Percentiles rank a stretch among this genome's conserved stretches.
Evolutionary conservation across 495 filamentous ascomycete genomes (phyloP).

Genomic region (Bacidia rubella): DNA sequence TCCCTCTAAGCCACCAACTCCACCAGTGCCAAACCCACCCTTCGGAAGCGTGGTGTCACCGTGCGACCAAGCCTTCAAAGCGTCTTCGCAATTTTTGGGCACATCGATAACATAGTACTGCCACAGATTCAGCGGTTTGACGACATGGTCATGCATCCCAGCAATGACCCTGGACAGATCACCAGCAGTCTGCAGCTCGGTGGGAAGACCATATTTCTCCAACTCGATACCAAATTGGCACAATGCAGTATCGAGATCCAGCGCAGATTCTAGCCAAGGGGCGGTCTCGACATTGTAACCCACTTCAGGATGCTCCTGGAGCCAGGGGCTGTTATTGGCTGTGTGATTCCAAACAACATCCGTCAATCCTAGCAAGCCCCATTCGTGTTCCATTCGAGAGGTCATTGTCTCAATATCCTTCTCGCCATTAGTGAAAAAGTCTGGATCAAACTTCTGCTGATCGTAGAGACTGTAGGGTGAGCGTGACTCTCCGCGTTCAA

Average conservation of each 20-base stretch:
- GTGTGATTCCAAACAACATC: conserved; percentile 99
- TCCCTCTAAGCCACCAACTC: conserved; percentile 37
- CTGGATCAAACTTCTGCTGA: conserved; percentile 74
- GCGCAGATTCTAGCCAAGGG: conserved; percentile 80
- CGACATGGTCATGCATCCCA: conserved; percentile 62
- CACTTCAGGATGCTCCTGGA: conserved; percentile 86
- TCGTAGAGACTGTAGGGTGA: conserved; percentile 96
- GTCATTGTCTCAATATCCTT: conserved; percentile 66
- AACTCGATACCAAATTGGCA: conserved; percentile 64
- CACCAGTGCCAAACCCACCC: conserved; percentile 28
- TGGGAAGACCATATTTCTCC: conserved; percentile 53
- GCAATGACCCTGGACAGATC: conserved; percentile 80
- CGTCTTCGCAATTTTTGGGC: conserved; percentile 51
- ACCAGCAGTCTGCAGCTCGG: conserved; percentile 50
- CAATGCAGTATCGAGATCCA: conserved; percentile 74
- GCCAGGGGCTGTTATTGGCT: conserved; percentile 87
- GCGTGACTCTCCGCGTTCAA: conserved; percentile 76
- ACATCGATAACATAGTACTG: conserved; percentile 84
- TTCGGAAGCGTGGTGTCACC: conserved; percentile 37
- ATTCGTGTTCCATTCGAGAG: conserved; percentile 67
- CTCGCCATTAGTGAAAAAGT: conserved; percentile 75
- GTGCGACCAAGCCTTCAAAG: conserved; percentile 56
- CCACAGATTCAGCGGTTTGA: conserved; percentile 70
- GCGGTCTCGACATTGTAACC: conserved; percentile 91
- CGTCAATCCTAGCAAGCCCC: conserved; percentile 76